Conservation (phyloP, 2,329 filamentous ascomycete genomes). For the Pleoardoris graminearum region DNA sequence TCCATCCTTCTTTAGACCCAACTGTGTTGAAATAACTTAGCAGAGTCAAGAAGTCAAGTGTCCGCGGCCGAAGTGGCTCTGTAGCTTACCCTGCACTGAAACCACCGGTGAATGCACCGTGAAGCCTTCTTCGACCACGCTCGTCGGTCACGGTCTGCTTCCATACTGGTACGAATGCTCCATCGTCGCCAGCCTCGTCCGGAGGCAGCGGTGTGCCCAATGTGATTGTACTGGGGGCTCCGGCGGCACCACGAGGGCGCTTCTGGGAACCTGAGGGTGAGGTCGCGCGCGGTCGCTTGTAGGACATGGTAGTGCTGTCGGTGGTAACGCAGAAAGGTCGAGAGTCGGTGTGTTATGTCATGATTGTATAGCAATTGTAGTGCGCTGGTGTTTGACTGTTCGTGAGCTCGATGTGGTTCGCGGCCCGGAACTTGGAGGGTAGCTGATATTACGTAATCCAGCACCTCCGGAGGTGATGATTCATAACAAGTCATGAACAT, state of each 20-base stretch:
- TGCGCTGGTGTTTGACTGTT: background rate
- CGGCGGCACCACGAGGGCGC: constrained; percentile 68
- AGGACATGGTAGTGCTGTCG: constrained; percentile 29
- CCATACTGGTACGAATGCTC: constrained; percentile 92
- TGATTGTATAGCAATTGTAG: background rate
- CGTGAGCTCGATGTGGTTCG: background rate
- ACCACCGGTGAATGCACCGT: constrained; percentile 95
- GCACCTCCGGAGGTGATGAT: too few species aligned
- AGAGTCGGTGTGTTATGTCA: background rate
- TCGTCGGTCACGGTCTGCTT: constrained; percentile 98
- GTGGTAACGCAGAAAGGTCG: background rate
- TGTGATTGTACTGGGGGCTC: constrained; percentile 42
- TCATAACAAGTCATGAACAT: too few species aligned
- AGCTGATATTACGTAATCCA: background rate
- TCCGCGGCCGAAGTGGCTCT: constrained; percentile 18
- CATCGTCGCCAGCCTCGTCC: constrained; percentile 78
- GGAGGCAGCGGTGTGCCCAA: constrained; percentile 80
- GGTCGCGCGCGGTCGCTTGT: constrained; percentile 36
- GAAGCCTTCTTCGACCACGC: constrained; percentile 82
- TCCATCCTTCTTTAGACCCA: constrained; percentile 97
- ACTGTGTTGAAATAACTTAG: constrained; percentile 94
- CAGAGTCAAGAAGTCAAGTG: constrained; percentile 42
- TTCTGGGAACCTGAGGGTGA: constrained; percentile 61
- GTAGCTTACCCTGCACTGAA: constrained; percentile 86
- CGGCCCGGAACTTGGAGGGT: background rate